Evolutionary conservation across 148 eudicot genomes (phyloP), one percentile per base, ranked within the genome.

Genomic region (Dysphania ambrosioides): DNA sequence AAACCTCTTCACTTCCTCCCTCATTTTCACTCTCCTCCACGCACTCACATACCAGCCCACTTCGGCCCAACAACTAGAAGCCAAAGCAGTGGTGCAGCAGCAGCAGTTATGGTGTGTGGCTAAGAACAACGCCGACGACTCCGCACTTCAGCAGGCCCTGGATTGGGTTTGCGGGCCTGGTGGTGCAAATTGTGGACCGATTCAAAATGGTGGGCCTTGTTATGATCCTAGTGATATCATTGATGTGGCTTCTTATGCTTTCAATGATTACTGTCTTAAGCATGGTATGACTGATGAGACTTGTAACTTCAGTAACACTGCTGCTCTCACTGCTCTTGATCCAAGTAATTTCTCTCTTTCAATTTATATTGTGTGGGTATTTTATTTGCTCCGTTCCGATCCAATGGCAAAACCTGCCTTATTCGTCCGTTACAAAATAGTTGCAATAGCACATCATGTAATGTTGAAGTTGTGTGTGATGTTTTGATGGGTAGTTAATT

Each of bases 151-250:
- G 81, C 64, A 80, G 30, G 96, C 98, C 0, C 42, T 94, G 60
- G 88, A 86, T 44, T 94, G 98, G 98, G 90, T 97, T 21, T 94
- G 98, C 72, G 92, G 97, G 51, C 72, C 85, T 0, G 98, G 97
- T 1, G 87, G 85, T 1, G 87, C 92, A 4, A 80, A 92, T 47
- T 94, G 98, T 61, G 82, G 88, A 55, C 87, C 93, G 23, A 88
- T 94, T 31, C 97, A 94, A 79, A 83, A 79, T 24, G 87, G 92
- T 34, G 96, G 98, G 53, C 82, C 92, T 18, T 94, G 98, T 78
- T 94, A 90, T 78, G 96, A 90, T 64, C 75, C 86, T 0, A 62
- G 57, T 29, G 97, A 94, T 41, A 21, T 94, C 27, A 79, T 74
- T 57, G 80, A 66, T 13, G 90, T 88, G 86, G 96, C 98, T 70